Evolutionary conservation across 1,284 basidiomycete species (phyloP).

Genomic region (Athelia sp.): DNA sequence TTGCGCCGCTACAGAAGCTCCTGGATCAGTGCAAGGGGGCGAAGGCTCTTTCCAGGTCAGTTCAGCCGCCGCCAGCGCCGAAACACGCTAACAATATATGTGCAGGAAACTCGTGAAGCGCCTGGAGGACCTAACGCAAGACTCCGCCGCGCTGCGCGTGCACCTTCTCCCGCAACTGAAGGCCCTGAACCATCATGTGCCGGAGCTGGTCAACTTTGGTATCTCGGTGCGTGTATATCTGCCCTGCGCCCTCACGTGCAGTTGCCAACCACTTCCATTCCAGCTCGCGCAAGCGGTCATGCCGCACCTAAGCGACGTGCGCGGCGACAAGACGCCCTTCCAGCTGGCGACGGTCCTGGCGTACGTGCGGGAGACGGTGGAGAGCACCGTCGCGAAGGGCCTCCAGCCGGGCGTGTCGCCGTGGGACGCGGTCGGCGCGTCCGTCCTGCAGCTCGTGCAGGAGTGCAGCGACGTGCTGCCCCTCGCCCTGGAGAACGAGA

Average conservation of each 20-base stretch:
- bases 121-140: constrained; percentile 73
- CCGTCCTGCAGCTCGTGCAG: constrained; percentile 63
- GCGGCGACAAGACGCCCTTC: constrained; percentile 73
- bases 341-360: constrained; percentile 66
- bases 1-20: constrained; percentile 76
- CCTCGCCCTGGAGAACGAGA: constrained; percentile 70
- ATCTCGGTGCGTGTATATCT: constrained; percentile 59
- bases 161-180: constrained; percentile 71
- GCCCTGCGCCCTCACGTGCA: constrained; percentile 1
- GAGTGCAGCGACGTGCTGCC: constrained; percentile 72
- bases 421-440: constrained; percentile 75
- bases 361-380: constrained; percentile 69
- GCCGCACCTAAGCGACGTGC: constrained; percentile 72
- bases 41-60: constrained; percentile 77
- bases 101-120: constrained; percentile 81
- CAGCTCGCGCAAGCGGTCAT: constrained; percentile 86
- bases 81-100: constrained; percentile 3
- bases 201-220: constrained; percentile 84
- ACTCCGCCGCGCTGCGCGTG: constrained; percentile 66
- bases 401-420: constrained; percentile 58
- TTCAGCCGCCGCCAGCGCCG: constrained; percentile 8
- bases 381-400: constrained; percentile 66
- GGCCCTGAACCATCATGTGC: constrained; percentile 64
- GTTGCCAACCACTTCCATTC: neutral
- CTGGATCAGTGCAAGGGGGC: constrained; percentile 78